phyloP scores from a whole-genome alignment of 176 grass and related monocot species.

The Melocanna baccifera region DNA sequence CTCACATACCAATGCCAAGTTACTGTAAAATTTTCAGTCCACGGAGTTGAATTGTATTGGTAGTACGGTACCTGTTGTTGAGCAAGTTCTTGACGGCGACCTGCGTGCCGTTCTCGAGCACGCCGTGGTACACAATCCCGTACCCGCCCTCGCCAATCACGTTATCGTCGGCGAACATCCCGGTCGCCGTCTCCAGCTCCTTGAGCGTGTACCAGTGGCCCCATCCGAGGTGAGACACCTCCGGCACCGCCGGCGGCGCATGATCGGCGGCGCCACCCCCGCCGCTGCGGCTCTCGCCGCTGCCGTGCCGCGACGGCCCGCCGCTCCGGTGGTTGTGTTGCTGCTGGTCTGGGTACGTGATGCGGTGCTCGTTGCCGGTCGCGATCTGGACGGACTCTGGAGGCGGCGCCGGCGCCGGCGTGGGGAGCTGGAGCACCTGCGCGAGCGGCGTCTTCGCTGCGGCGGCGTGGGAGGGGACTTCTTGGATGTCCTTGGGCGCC shows the following conservation, averaged over 20 bases:
- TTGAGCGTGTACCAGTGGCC: slow-evolving; percentile 92
- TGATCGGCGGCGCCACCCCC: slow-evolving; percentile 19
- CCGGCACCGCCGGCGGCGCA: slow-evolving; percentile 45
- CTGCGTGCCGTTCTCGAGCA: slow-evolving; percentile 70
- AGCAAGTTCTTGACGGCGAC: slow-evolving; percentile 90
- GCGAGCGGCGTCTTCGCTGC: slow-evolving; percentile 32
- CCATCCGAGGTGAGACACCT: slow-evolving; percentile 79
- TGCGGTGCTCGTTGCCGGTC: slow-evolving; percentile 51
- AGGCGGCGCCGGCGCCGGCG: not conserved
- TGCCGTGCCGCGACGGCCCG: slow-evolving; percentile 52
- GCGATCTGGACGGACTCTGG: slow-evolving; percentile 38
- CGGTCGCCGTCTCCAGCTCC: slow-evolving; percentile 81
- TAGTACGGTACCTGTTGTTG: slow-evolving; percentile 68
- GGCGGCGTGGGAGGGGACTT: slow-evolving; percentile 26
- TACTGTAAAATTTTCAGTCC: not conserved
- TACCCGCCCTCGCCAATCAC: slow-evolving; percentile 95
- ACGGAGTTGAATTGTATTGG: not conserved
- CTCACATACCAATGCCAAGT: not conserved
- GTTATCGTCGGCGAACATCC: slow-evolving; percentile 76
- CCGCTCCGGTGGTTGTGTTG: slow-evolving; percentile 44
- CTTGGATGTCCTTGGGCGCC: slow-evolving; percentile 46
- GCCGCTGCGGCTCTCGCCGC: slow-evolving; percentile 42
- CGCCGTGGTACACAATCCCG: slow-evolving; percentile 88
- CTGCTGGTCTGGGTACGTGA: slow-evolving; percentile 50
- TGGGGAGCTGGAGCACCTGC: slow-evolving; percentile 34